A percentile compares a stretch with the other conserved stretches of the same genome.
Evolutionary conservation across 768 basidiomycete species (phyloP).

Genomic region (Albatrellus ellisii): DNA sequence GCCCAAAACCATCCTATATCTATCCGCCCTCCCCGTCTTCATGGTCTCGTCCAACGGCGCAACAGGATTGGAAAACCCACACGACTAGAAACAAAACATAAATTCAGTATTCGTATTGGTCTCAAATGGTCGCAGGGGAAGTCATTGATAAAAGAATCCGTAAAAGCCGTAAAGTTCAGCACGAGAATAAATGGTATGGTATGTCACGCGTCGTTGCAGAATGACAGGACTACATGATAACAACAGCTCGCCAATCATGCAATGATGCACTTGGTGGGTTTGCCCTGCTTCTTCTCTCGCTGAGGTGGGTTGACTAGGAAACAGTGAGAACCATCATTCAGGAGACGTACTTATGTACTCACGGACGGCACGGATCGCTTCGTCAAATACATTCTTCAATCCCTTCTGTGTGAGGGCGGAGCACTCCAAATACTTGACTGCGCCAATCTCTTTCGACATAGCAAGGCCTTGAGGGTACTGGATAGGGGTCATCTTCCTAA

Average conservation of each 20-base stretch:
- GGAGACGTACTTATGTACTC: constrained; percentile 26
- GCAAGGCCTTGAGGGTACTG: constrained; percentile 82
- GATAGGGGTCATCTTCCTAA: constrained; percentile 91
- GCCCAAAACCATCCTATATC: too few relatives aligned
- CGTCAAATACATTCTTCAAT: constrained; percentile 97
- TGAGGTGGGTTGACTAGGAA: constrained; percentile 63
- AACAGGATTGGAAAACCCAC: constrained; percentile 2
- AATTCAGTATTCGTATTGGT: constrained; percentile 17
- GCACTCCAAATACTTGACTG: constrained; percentile 93
- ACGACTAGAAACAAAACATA: constrained; percentile 1
- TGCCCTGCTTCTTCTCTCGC: constrained; percentile 39
- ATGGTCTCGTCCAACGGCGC: too few relatives aligned
- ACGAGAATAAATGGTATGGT: constrained; percentile 60
- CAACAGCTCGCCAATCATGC: constrained; percentile 21
- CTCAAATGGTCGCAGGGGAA: constrained; percentile 15
- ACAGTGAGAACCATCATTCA: not conserved
- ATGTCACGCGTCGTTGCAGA: constrained; percentile 27
- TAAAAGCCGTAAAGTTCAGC: constrained; percentile 54
- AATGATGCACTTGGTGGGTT: constrained; percentile 49
- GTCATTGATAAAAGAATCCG: constrained; percentile 19
- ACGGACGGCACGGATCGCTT: constrained; percentile 95
- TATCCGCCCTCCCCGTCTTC: too few relatives aligned
- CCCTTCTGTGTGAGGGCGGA: constrained; percentile 97
- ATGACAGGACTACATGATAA: constrained; percentile 15
- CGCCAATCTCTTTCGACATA: constrained; percentile 89